A percentile compares a stretch with the other conserved stretches of the same genome.
Evolutionary conservation across 257 asterid species (phyloP).

Genomic region (Salvia hispanica): DNA sequence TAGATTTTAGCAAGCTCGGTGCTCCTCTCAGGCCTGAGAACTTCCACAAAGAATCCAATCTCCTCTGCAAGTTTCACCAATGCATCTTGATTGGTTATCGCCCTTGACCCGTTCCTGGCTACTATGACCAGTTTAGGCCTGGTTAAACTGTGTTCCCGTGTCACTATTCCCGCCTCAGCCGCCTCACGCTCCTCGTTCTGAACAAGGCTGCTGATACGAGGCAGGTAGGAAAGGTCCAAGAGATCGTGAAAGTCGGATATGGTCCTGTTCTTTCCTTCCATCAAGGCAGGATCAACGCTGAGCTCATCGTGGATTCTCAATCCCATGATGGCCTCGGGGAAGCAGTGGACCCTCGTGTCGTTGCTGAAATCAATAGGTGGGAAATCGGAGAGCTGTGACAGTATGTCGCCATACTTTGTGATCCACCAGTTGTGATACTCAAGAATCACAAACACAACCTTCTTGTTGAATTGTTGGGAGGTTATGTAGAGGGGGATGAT

Average conservation of each 20-base stretch:
- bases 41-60: conserved; percentile 63
- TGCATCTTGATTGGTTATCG: conserved; percentile 57
- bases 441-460: conserved; percentile 73
- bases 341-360: conserved; percentile 70
- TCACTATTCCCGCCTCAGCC: neutral
- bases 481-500: conserved; percentile 83
- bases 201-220: conserved; percentile 59
- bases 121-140: conserved; percentile 69
- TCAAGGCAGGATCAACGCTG: conserved; percentile 44
- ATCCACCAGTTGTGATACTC: conserved; percentile 93
- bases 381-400: conserved; percentile 65
- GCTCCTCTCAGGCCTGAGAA: conserved; percentile 62
- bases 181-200: conserved; percentile 50
- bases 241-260: conserved; percentile 58
- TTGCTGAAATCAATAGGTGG: conserved; percentile 56
- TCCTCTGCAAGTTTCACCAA: conserved; percentile 53
- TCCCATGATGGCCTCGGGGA: conserved; percentile 74
- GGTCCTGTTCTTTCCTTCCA: conserved; percentile 46
- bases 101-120: conserved; percentile 77
- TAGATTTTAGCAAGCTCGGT: conserved; percentile 72
- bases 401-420: conserved; percentile 69
- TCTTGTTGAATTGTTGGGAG: conserved; percentile 61
- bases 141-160: neutral
- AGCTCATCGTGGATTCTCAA: conserved; percentile 80
- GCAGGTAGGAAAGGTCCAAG: conserved; percentile 67